Conservation (phyloP, 768 basidiomycete species). For the Tylopilus felleus region DNA sequence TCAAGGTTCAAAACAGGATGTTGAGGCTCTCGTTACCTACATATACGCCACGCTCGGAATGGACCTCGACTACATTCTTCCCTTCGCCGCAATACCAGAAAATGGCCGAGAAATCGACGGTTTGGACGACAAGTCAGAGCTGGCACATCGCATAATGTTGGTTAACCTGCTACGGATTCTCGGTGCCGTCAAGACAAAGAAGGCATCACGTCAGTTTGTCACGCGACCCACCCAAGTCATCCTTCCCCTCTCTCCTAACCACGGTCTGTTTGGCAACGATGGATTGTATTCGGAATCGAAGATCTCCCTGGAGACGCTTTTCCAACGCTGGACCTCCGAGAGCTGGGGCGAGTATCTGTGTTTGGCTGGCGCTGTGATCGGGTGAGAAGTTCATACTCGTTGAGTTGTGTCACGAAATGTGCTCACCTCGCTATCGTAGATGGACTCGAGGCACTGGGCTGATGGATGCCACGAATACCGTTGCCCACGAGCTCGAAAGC, state of each 20-base stretch:
- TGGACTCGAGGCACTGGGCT: constrained; percentile 99
- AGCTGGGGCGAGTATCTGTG: constrained; percentile 99
- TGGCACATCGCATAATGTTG: constrained; percentile 98
- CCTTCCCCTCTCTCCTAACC: constrained; percentile 95
- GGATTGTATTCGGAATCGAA: constrained; percentile 98
- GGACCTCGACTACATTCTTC: constrained; percentile 97
- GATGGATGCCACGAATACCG: constrained; percentile 93
- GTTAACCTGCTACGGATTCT: constrained; percentile 94
- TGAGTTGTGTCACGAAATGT: constrained; percentile 3
- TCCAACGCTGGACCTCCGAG: constrained; percentile 97
- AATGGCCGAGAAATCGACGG: constrained; percentile 98
- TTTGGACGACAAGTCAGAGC: constrained; percentile 94
- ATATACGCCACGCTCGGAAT: constrained; percentile 94
- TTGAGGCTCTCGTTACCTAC: constrained; percentile 96
- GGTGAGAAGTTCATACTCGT: constrained; percentile 47
- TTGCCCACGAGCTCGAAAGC: constrained; percentile 90
- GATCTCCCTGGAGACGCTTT: constrained; percentile 95
- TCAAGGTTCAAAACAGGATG: constrained; percentile 97
- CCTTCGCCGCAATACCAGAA: constrained; percentile 97
- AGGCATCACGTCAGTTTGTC: constrained; percentile 93
- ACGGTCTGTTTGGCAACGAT: constrained; percentile 96
- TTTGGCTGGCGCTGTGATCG: constrained; percentile 96
- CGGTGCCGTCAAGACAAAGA: constrained; percentile 97
- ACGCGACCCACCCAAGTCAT: constrained; percentile 99
- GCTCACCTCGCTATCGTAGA: constrained; percentile 36